These are phyloP conservation scores for Trichoderma sp. DNA, from an alignment of 2,329 filamentous ascomycete species.

Conservation along the genomic window DNA sequence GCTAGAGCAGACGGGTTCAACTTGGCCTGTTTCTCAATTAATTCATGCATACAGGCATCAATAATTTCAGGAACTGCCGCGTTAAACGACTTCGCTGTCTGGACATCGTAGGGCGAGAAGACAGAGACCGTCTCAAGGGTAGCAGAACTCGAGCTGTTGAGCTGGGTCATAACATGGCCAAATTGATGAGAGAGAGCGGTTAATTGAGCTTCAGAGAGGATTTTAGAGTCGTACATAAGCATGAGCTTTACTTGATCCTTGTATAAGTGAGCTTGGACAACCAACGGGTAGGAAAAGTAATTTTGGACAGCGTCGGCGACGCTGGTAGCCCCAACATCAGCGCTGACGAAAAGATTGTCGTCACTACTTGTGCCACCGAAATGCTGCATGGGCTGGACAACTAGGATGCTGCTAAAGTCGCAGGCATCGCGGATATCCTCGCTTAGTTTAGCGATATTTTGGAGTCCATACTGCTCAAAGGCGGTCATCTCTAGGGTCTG, in stretches of 20 bases:
- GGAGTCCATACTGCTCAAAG: conserved; percentile 35
- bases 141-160: background rate
- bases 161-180: conserved; percentile 16
- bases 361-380: background rate
- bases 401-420: conserved; percentile 33
- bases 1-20: background rate
- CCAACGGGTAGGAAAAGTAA: conserved; percentile 26
- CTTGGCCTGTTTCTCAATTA: background rate
- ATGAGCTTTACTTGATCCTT: background rate
- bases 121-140: conserved; percentile 4
- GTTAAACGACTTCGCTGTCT: background rate
- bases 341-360: background rate
- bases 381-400: conserved; percentile 30
- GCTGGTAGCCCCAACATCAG: background rate
- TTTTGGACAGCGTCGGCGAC: conserved; percentile 1
- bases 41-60: background rate
- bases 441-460: conserved; percentile 33
- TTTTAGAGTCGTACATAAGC: conserved; percentile 11
- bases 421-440: conserved; percentile 29
- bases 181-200: conserved; percentile 21
- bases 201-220: conserved; percentile 9
- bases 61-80: background rate
- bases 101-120: background rate
- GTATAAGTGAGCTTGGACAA: conserved; percentile 22
- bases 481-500: conserved; percentile 32